Base-by-base conservation (phyloP, 2,329 filamentous ascomycete genomes). In the Alternaria sp. region DNA sequence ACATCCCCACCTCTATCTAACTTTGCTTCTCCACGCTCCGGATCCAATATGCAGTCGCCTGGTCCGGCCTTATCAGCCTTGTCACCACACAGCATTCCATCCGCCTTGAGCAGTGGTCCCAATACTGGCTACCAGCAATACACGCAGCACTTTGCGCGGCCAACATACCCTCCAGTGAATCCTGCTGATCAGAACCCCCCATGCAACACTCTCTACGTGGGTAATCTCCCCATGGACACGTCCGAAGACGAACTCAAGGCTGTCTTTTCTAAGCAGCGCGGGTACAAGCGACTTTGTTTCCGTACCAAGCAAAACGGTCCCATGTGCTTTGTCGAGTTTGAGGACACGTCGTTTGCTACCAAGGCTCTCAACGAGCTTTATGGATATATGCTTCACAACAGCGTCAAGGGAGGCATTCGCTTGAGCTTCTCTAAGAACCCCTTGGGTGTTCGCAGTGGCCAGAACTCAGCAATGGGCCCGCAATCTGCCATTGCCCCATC, bases 271-370 rank as follows among this genome's bases (percentile, higher is more conserved):
- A 94, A 94, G 79, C 92, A 96, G 77, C 89, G 94, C 48, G 95
- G 95, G 4, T 99, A 97, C 82, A 98, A 96, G 81, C 87, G 95
- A 28, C 88, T 99, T 7, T 97, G 93, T 75, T 97, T 97, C 84
- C 88, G 94, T 34, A 96, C 93, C 54, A 98, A 98, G 82, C 88
- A 92, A 67, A 97, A 97, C 70, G 94, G 94, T 0, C 94, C 94
- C 2, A 98, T 98, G 94, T 98, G 95, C 76, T 98, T 98, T 78
- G 95, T 99, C 38, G 95, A 99, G 78, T 99, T 98, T 70, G 94
- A 98, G 73, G 94, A 97, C 71, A 86, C 96, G 11, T 91, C 92
- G 1, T 94, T 93, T 73, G 94, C 95, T 0, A 97, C 94, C 42
- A 96, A 95, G 79, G 91, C 94, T 1, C 85, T 98, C 3, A 88